phyloP scores from a whole-genome alignment of 768 basidiomycete species.

The Lyophyllum decastes region DNA sequence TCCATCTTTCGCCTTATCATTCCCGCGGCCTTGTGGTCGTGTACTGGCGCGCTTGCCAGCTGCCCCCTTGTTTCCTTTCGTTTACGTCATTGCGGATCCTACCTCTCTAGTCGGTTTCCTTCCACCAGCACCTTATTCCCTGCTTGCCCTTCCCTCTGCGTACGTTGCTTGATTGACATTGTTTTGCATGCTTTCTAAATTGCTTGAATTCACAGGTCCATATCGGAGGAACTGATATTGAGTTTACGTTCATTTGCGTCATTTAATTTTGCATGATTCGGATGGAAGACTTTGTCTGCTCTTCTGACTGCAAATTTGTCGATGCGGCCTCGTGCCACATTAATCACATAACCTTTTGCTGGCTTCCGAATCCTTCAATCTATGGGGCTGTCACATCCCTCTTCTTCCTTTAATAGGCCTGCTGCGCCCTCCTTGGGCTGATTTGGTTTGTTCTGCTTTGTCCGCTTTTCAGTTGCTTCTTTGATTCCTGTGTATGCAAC shows the following conservation, averaged over 20 bases:
- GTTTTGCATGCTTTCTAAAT: not conserved
- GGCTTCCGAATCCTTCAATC: not conserved
- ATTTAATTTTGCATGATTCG: not conserved
- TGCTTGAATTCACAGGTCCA: not conserved
- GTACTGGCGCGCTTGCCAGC: not conserved
- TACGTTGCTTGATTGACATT: not conserved
- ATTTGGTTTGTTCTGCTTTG: not conserved
- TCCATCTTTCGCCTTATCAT: too few relatives aligned
- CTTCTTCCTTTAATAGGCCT: not conserved
- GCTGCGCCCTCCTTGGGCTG: not conserved
- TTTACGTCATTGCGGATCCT: not conserved
- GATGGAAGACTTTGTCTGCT: not conserved
- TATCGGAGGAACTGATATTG: not conserved
- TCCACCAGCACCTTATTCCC: not conserved
- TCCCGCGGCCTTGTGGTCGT: not conserved
- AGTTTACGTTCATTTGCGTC: not conserved
- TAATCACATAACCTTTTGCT: not conserved
- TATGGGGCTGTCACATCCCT: not conserved
- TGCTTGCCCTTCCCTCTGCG: not conserved
- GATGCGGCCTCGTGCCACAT: not conserved
- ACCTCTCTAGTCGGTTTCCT: too few relatives aligned
- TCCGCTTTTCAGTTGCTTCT: not conserved
- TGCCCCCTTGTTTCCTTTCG: not conserved
- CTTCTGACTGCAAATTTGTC: not conserved
- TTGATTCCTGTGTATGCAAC: not conserved